A percentile compares a stretch with the other conserved stretches of the same genome.
phyloP scores from a whole-genome alignment of 495 filamentous ascomycete species.

The Oidiodendron maius region DNA sequence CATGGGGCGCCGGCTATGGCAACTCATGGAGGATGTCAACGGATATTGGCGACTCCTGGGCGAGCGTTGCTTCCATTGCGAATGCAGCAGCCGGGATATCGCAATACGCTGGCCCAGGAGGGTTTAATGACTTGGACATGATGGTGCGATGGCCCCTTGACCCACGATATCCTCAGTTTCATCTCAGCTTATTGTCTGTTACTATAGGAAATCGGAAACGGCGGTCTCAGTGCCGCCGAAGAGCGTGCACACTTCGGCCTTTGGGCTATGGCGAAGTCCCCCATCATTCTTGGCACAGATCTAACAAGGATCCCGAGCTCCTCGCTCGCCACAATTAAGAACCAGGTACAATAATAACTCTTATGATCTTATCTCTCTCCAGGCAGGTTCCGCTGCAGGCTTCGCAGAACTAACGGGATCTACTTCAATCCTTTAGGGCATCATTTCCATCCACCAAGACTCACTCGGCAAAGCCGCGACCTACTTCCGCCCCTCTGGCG shows the following conservation, averaged over 20 bases:
- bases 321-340: no score
- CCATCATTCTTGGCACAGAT: slow-evolving; percentile 27
- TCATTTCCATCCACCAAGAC: slow-evolving; percentile 15
- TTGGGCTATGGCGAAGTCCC: slow-evolving; percentile 23
- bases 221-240: slow-evolving; percentile 40
- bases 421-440: background rate
- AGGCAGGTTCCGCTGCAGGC: no score
- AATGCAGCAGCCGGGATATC: background rate
- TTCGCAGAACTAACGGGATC: background rate
- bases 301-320: slow-evolving; percentile 8
- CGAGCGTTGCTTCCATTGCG: slow-evolving; percentile 1
- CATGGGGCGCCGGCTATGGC: slow-evolving; percentile 2
- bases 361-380: no score
- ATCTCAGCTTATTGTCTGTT: no score
- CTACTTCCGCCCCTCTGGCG: slow-evolving; percentile 1
- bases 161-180: no score
- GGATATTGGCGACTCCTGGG: slow-evolving; percentile 12
- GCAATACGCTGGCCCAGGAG: background rate
- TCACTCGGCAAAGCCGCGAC: slow-evolving; percentile 8
- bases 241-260: slow-evolving; percentile 32
- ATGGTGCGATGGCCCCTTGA: no score
- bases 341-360: no score
- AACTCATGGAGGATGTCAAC: slow-evolving; percentile 8
- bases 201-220: slow-evolving; percentile 63
- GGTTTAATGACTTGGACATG: slow-evolving; percentile 15